phyloP scores from a whole-genome alignment of 2,329 filamentous ascomycete genomes.

The Cladosporium cucumerinum region DNA sequence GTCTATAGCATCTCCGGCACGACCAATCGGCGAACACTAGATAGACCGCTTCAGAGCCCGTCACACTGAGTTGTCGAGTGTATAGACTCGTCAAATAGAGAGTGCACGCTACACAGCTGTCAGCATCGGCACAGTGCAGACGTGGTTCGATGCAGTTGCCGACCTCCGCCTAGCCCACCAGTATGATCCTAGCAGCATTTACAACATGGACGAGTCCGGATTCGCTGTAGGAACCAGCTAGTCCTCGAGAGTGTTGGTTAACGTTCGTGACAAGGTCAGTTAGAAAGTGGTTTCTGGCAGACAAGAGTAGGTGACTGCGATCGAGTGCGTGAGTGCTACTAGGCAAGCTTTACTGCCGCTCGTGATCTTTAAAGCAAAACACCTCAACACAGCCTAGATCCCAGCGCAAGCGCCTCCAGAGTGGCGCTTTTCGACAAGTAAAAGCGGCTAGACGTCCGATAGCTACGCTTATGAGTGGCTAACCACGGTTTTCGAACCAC shows the following conservation, averaged over 20 bases:
- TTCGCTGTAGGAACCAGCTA: conserved; percentile 13
- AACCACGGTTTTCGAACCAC: neutral
- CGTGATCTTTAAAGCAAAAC: neutral
- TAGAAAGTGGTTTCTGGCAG: conserved; percentile 15
- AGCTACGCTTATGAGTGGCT: neutral
- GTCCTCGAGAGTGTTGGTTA: conserved; percentile 16
- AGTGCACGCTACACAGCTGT: too few relatives aligned
- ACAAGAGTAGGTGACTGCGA: conserved; percentile 19
- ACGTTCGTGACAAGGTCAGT: conserved; percentile 14
- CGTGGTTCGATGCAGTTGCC: conserved; percentile 16
- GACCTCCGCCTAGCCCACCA: conserved; percentile 10
- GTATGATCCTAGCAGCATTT: conserved; percentile 4
- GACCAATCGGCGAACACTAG: too few relatives aligned
- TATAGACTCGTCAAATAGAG: too few relatives aligned
- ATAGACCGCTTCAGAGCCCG: too few relatives aligned
- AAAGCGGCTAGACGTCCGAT: neutral
- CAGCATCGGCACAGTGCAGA: neutral
- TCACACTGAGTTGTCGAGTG: too few relatives aligned
- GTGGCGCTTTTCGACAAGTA: neutral
- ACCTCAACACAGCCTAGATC: neutral
- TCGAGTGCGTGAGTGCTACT: conserved; percentile 16
- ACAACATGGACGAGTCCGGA: conserved; percentile 17
- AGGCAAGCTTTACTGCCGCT: too few relatives aligned
- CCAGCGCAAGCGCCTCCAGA: neutral
- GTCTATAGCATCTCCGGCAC: too few relatives aligned